Percentiles rank a stretch among this genome's conserved stretches.
phyloP scores from a whole-genome alignment of 2,329 filamentous ascomycete species.

The Penicillium nordicum region DNA sequence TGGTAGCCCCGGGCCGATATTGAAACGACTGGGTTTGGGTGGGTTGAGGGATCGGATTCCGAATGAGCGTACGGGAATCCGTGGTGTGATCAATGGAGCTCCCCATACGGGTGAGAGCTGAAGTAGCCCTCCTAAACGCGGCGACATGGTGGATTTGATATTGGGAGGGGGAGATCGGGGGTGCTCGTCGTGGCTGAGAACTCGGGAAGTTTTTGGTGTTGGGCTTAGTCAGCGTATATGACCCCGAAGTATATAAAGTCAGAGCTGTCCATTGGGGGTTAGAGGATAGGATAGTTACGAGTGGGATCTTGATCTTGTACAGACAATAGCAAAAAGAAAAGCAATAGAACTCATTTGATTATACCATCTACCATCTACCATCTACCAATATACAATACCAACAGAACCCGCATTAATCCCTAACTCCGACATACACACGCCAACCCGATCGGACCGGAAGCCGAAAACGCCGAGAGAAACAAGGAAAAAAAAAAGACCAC shows the following conservation, averaged over 20 bases:
- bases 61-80: slow-evolving; percentile 37
- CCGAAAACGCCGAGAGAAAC: slow-evolving; percentile 10
- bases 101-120: slow-evolving; percentile 28
- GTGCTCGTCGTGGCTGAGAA: slow-evolving; percentile 1
- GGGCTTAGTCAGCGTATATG: slow-evolving; percentile 15
- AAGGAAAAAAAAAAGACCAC: neutral
- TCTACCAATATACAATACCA: neutral
- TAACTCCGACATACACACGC: slow-evolving; percentile 3
- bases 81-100: slow-evolving; percentile 19
- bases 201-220: slow-evolving; percentile 21
- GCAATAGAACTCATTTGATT: neutral
- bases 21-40: slow-evolving; percentile 53
- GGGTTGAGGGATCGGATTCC: slow-evolving; percentile 58
- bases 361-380: neutral
- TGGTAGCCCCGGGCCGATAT: slow-evolving; percentile 49
- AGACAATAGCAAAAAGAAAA: neutral
- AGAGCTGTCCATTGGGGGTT: neutral
- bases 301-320: too few relatives aligned
- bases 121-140: slow-evolving; percentile 30
- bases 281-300: neutral
- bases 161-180: neutral
- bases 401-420: neutral
- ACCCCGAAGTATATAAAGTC: neutral
- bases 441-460: slow-evolving; percentile 9
- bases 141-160: slow-evolving; percentile 30